Evolutionary conservation across 1,139 yeast species (phyloP).

Genomic region (Protomyces arabidopsidicola): DNA sequence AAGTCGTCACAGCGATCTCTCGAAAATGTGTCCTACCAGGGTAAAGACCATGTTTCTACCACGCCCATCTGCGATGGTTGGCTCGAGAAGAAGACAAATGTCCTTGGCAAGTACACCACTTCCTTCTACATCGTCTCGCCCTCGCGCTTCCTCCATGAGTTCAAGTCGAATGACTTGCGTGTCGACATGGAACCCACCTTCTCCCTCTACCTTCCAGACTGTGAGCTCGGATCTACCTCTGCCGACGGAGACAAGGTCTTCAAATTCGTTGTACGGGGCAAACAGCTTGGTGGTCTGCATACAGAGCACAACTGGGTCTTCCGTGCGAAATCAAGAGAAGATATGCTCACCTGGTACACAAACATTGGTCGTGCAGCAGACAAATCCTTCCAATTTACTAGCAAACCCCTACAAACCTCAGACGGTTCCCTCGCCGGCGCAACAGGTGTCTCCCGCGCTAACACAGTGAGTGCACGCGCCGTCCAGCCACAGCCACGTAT

Average conservation of each 20-base stretch:
- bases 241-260: conserved; percentile 59
- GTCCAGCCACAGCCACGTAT: not conserved
- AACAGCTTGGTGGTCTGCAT: conserved; percentile 50
- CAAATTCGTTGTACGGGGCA: conserved; percentile 76
- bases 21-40: conserved; percentile 59
- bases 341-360: conserved; percentile 79
- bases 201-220: conserved; percentile 76
- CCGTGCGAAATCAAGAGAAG: conserved; percentile 71
- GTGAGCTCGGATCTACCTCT: conserved; percentile 75
- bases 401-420: not conserved
- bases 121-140: conserved; percentile 93
- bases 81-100: conserved; percentile 85
- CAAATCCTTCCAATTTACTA: conserved; percentile 14
- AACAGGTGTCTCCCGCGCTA: not conserved
- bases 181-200: conserved; percentile 81
- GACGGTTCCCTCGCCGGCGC: not conserved
- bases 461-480: not conserved
- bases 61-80: conserved; percentile 70
- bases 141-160: conserved; percentile 72
- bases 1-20: conserved; percentile 63
- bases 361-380: conserved; percentile 48
- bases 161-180: conserved; percentile 75
- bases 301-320: conserved; percentile 91
- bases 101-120: conserved; percentile 76
- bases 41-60: conserved; percentile 67